These are phyloP conservation scores for Cryptosporidium sp. DNA, from an alignment of 169 alveolate species.

Conservation along the genomic window DNA sequence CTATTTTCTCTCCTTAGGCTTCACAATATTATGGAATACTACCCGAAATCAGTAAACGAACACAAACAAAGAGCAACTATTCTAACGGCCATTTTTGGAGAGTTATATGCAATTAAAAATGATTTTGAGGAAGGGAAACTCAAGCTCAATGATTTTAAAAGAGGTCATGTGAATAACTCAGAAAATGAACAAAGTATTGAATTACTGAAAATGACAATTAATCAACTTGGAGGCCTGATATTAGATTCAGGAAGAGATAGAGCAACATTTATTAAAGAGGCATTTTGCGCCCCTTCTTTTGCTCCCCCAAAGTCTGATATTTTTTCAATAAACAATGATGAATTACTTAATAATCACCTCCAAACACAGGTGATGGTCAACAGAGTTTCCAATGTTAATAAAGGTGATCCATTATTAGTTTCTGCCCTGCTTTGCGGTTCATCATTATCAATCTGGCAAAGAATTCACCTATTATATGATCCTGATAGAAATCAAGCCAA, in stretches of 20 bases:
- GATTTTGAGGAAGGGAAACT: constrained; percentile 53
- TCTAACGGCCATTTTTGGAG: constrained; percentile 65
- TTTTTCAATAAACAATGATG: constrained; percentile 24
- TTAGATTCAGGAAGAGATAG: constrained; percentile 73
- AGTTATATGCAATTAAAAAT: constrained; percentile 27
- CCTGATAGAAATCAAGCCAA: constrained; percentile 72
- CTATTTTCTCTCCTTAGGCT: constrained; percentile 42
- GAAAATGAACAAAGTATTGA: constrained; percentile 64
- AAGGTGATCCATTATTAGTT: constrained; percentile 67
- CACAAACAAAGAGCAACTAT: constrained; percentile 60
- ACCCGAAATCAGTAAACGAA: constrained; percentile 39
- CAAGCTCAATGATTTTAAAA: constrained; percentile 6
- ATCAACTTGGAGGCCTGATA: constrained; percentile 56
- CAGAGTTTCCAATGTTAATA: constrained; percentile 45
- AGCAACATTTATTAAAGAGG: constrained; percentile 69
- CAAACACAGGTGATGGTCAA: constrained; percentile 10
- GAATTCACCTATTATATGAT: constrained; percentile 62
- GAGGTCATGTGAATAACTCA: constrained; percentile 13
- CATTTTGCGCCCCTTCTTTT: constrained; percentile 71
- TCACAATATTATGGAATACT: constrained; percentile 57
- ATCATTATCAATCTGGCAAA: constrained; percentile 70
- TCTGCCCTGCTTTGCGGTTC: constrained; percentile 69
- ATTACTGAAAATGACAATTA: constrained; percentile 47
- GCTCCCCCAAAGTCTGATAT: constrained; percentile 73
- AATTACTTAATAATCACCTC: background rate